A percentile compares a stretch with the other conserved stretches of the same genome.
phyloP scores from a whole-genome alignment of 2,329 filamentous ascomycete species.

The Pestalotiopsis sp. region DNA sequence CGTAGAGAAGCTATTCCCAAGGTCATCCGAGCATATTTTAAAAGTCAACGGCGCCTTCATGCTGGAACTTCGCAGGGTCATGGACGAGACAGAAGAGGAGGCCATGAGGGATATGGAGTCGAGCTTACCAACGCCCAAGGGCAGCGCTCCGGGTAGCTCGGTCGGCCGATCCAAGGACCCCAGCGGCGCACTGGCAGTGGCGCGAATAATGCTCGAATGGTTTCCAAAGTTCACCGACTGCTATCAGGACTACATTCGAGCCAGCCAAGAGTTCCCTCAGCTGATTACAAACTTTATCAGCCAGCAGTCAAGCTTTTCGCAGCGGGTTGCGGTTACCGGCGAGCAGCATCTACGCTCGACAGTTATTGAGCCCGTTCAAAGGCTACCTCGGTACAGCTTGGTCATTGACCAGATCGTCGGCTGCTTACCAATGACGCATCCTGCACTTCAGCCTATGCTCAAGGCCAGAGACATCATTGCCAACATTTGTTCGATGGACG shows the following conservation, averaged over 20 bases:
- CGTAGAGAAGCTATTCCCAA: slow-evolving; percentile 78
- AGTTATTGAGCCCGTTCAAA: slow-evolving; percentile 94
- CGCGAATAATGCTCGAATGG: slow-evolving; percentile 84
- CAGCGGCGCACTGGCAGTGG: slow-evolving; percentile 77
- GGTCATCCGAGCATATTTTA: slow-evolving; percentile 78
- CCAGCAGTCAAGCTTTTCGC: slow-evolving; percentile 80
- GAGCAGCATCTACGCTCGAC: slow-evolving; percentile 90
- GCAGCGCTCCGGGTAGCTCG: slow-evolving; percentile 44
- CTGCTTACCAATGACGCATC: slow-evolving; percentile 82
- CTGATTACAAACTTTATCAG: slow-evolving; percentile 80
- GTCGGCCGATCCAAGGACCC: slow-evolving; percentile 64
- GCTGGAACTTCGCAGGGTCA: slow-evolving; percentile 71
- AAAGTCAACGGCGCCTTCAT: slow-evolving; percentile 82
- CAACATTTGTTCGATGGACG: slow-evolving; percentile 94
- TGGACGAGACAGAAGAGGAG: slow-evolving; percentile 83
- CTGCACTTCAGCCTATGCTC: slow-evolving; percentile 79
- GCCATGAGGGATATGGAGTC: slow-evolving; percentile 76
- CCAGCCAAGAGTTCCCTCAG: slow-evolving; percentile 84
- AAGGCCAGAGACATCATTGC: slow-evolving; percentile 92
- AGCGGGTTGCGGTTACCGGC: slow-evolving; percentile 78
- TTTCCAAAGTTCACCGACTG: slow-evolving; percentile 90
- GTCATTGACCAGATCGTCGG: slow-evolving; percentile 95
- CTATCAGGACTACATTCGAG: slow-evolving; percentile 91
- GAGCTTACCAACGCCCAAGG: slow-evolving; percentile 48
- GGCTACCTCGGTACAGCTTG: slow-evolving; percentile 90